phyloP scores from a whole-genome alignment of 2,329 filamentous ascomycete species.

The Hypoxylon sp. region DNA sequence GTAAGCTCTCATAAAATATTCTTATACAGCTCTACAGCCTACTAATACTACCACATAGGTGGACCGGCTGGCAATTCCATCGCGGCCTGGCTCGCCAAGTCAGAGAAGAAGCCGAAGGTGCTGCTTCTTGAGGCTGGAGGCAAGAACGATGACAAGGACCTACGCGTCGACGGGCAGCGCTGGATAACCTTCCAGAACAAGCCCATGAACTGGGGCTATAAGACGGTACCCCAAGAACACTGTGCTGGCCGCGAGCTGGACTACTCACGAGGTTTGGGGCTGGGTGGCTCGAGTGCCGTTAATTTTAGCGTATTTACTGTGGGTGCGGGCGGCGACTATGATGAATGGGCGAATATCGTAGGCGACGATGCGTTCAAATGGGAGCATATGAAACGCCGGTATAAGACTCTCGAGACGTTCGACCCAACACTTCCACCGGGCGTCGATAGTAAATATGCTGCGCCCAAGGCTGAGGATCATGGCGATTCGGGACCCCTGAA shows the following conservation, averaged over 20 bases:
- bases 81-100: slow-evolving; percentile 66
- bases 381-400: slow-evolving; percentile 65
- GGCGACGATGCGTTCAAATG: slow-evolving; percentile 70
- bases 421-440: slow-evolving; percentile 58
- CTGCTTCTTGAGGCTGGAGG: slow-evolving; percentile 74
- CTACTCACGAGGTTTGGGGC: slow-evolving; percentile 65
- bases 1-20: slow-evolving; percentile 48
- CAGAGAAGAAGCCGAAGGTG: slow-evolving; percentile 64
- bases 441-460: slow-evolving; percentile 62
- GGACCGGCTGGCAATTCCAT: slow-evolving; percentile 73
- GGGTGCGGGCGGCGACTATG: slow-evolving; percentile 72
- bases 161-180: slow-evolving; percentile 68
- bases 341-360: slow-evolving; percentile 70
- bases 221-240: slow-evolving; percentile 63
- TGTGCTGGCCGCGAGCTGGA: slow-evolving; percentile 62
- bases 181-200: slow-evolving; percentile 66
- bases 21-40: neutral
- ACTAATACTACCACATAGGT: slow-evolving; percentile 55
- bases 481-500: slow-evolving; percentile 64
- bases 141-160: slow-evolving; percentile 61
- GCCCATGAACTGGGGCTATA: slow-evolving; percentile 68
- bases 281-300: slow-evolving; percentile 68
- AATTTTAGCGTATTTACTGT: slow-evolving; percentile 69
- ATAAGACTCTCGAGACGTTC: slow-evolving; percentile 69
- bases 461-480: slow-evolving; percentile 63